Evolutionary conservation across 805 yeast species (phyloP), one percentile per base, ranked within the genome.

Genomic region (Starmerella potacharoeniae): DNA sequence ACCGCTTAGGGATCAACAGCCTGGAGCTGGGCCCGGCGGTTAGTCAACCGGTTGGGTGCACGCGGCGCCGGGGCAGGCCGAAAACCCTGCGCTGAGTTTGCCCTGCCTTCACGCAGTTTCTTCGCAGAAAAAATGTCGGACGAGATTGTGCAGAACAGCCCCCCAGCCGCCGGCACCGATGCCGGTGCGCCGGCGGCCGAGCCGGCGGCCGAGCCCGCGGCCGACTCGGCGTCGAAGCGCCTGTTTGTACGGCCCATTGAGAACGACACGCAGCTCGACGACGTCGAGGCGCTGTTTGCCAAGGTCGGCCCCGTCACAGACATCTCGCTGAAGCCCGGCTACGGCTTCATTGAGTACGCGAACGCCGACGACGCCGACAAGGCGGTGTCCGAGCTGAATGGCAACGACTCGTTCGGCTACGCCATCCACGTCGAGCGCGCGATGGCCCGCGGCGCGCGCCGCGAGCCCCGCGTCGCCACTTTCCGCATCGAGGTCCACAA

Each of bases 321-420:
- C 55, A 78, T 81, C 36, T 79, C 77, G 60, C 71, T 82, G 34
- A 80, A 81, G 71, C 66, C 66, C 36, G 79, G 82, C 29, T 80
- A 75, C 65, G 93, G 91, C 8, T 85, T 85, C 68, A 77, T 86
- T 16, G 83, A 84, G 58, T 85, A 75, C 64, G 71, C 76, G 51
- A 69, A 73, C 54, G 77, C 79, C 48, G 74, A 73, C 10, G 77
- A 79, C 71, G 89, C 95, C 2, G 73, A 81, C 45, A 66, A 68
- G 28, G 88, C 91, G 41, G 81, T 84, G 40, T 69, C 75, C 22
- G 68, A 73, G 54, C 75, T 83, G 40, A 77, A 80, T 64, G 68
- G 65, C 58, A 59, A 67, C 59, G 65, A 63, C 41, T 63, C 66
- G 60, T 64, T 63, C 57, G 74, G 73, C 54, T 66, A 66, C 60